Percentiles rank a stretch among this genome's conserved stretches.
Conservation (phyloP, 2,329 filamentous ascomycete species). For the Talaromyces amestolkiae region DNA sequence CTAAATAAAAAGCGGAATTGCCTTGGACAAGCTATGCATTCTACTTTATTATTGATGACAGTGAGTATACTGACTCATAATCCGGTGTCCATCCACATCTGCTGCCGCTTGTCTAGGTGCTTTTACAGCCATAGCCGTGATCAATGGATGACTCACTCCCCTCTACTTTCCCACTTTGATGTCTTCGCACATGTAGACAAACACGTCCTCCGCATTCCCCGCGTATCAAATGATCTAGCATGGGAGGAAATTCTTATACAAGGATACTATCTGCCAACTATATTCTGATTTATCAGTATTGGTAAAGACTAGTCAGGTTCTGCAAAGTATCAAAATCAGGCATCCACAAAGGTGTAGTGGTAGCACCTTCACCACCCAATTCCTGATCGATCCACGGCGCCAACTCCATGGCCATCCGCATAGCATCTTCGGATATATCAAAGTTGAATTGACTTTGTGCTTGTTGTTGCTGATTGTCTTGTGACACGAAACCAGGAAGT, state of each 20-base stretch:
- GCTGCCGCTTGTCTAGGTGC: neutral
- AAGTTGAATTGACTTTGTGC: slow-evolving; percentile 8
- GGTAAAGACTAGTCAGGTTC: slow-evolving; percentile 24
- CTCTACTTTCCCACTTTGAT: neutral
- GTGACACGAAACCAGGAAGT: neutral
- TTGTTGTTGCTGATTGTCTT: slow-evolving; percentile 6
- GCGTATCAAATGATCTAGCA: neutral
- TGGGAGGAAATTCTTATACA: too few species aligned
- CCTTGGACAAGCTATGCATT: too few species aligned
- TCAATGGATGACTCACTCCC: neutral
- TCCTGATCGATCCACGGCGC: slow-evolving; percentile 42
- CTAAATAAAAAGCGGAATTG: too few species aligned
- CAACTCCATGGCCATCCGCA: slow-evolving; percentile 39
- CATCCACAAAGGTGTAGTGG: slow-evolving; percentile 35
- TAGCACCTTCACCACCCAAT: slow-evolving; percentile 21
- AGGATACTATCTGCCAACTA: too few species aligned
- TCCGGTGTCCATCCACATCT: neutral
- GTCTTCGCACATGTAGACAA: neutral
- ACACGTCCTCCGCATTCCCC: neutral
- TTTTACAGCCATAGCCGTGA: neutral
- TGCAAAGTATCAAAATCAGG: slow-evolving; percentile 40
- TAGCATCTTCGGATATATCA: slow-evolving; percentile 33
- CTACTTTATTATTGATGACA: too few species aligned
- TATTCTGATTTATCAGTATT: slow-evolving; percentile 7
- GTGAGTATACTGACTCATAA: neutral